Base-by-base conservation (phyloP, 2,329 filamentous ascomycete genomes). In the Fusarium multiceps region DNA sequence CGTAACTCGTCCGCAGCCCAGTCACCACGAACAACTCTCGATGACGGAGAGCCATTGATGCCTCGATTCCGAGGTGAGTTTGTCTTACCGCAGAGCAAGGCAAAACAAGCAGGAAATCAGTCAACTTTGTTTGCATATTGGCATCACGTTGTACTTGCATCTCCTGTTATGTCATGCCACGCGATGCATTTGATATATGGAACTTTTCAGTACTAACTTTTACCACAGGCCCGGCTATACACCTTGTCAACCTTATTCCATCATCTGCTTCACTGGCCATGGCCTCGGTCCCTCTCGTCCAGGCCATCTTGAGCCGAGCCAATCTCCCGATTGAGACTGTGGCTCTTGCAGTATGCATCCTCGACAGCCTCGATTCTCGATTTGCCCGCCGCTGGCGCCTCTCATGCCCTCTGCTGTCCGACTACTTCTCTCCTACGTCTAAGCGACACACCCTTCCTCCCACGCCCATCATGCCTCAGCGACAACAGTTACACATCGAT, bases 171-270 rank as follows among this genome's bases (percentile, higher is more conserved):
- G 45, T 57, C 46, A 46, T 56, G 37, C 30, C 51, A 64, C 40
- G 30, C 61, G 21, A 41, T 50, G n/a, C 48, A 27, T 51, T n/a
- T 18, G 21, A 41, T 47, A 51, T 61, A 27, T 30, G 30, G 48
- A 41, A 34, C 27, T 59, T 61, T 46, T 45, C 37, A 55, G 65
- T 54, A 60, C 65, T 66, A 63, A 72, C 60, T 42, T 42, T 42
- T 30, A 23, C 18, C 40, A 30, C 76, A 91, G 89, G 89, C 63
- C 87, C 89, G 55, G 88, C 89, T 67, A 86, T 88, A 50, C 89
- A 91, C 75, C 85, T 92, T 59, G 87, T 88, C 73, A 90, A 90
- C 77, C 85, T 91, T 77, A 85, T 91, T 59, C 89, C 89, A 13
- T 85, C 87, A 12, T 85, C 87, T 14, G 88, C 88, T 60, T 91